Base-by-base conservation (phyloP, 805 yeast species). In the Isabelozyma rhagii region DNA sequence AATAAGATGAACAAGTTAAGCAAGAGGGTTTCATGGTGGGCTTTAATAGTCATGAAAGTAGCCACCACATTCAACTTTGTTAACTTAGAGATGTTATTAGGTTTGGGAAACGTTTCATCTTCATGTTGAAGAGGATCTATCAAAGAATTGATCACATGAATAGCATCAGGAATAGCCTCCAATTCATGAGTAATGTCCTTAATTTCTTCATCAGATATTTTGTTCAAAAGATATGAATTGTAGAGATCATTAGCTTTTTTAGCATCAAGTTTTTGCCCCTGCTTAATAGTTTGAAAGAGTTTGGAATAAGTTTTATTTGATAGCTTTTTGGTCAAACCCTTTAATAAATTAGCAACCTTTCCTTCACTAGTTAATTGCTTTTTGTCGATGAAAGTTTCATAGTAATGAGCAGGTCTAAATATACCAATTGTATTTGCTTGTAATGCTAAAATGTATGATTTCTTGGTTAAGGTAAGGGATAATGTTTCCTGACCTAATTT, bases 401-500 rank as follows among this genome's bases (percentile, higher is more conserved):
- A 71, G 41, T 51, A 51, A 52, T 71, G 74, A 1, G 72, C 61
- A 8, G 61, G 61, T 50, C 75, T 59, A 45, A 58, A 62, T 2
- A 65, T 46, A 2, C 71, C 70, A 17, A 69, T 38, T 1, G 74
- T 72, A 53, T 72, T 69, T 1, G 64, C 62, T 52, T 71, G 70
- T 15, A 63, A 51, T 2, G 65, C 49, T 11, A 69, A 49, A 8
- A 65, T 50, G 27, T 41, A 46, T 14, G 55, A 47, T 8, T 51
- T 47, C 14, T 52, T 50, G 7, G 52, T 40, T 9, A 55, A 36
- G n/a, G 67, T 66, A 1, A 87, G 59, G 1, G 83, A 69, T 39
- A 89, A 71, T 0, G 85, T 75, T 58, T 88, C 94, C 50, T 78
- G 75, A 15, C 82, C 73, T 44, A 77, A 75, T 51, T 79, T 85